phyloP scores from a whole-genome alignment of 352 stramenopile genomes.

The Hyphochytrium catenoides region DNA sequence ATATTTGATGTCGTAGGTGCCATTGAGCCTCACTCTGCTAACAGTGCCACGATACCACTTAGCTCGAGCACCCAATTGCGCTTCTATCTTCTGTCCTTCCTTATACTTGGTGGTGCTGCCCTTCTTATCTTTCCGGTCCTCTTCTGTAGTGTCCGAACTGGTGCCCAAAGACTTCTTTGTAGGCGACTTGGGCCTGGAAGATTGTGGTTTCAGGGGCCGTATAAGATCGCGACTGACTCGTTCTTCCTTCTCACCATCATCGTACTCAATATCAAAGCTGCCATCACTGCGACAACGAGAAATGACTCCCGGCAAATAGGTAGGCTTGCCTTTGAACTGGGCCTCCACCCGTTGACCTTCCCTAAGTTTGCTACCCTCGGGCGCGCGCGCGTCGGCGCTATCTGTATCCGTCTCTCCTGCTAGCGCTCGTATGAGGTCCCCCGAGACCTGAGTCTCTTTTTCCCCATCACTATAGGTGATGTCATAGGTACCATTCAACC shows the following conservation, averaged over 20 bases:
- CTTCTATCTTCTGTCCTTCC: conserved; percentile 18
- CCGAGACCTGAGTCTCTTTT: conserved; percentile 7
- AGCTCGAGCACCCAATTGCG: too few relatives aligned
- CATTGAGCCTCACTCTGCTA: too few relatives aligned
- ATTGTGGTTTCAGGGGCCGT: conserved; percentile 9
- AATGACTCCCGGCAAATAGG: conserved; percentile 25
- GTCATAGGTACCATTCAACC: conserved; percentile 14
- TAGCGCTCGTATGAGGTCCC: too few relatives aligned
- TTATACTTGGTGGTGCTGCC: too few relatives aligned
- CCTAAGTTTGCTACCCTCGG: too few relatives aligned
- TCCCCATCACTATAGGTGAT: conserved; percentile 14
- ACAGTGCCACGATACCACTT: too few relatives aligned
- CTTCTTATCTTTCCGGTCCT: too few relatives aligned
- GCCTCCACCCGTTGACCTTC: conserved; percentile 29
- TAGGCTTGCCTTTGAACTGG: conserved; percentile 22
- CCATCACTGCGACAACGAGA: conserved; percentile 21
- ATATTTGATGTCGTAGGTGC: conserved; percentile 16
- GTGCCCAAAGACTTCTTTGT: too few relatives aligned
- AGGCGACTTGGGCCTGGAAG: too few relatives aligned
- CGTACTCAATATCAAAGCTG: conserved; percentile 30
- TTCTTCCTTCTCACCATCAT: conserved; percentile 36
- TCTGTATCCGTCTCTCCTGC: too few relatives aligned
- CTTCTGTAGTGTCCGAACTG: too few relatives aligned
- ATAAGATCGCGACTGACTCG: conserved; percentile 22
- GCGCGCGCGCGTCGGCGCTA: too few relatives aligned